Evolutionary conservation across 768 basidiomycete species (phyloP), one percentile per base, ranked within the genome.

Genomic region (Leccinum pellstonianum): DNA sequence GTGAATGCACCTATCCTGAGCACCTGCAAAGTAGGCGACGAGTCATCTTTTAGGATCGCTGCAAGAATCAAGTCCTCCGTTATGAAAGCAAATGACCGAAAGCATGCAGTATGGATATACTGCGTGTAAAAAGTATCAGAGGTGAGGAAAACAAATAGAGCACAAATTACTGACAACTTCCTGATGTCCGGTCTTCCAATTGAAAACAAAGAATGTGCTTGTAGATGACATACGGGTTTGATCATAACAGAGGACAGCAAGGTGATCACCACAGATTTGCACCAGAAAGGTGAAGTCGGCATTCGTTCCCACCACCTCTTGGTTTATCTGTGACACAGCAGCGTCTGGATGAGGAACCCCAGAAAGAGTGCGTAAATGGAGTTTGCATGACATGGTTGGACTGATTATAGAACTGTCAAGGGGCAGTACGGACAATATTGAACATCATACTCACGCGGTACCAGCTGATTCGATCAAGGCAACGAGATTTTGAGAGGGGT

Each of bases 401-500:
- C 70, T 74, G 41, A 19, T 35, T 15, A 49, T 19, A n/a, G 8
- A 53, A 10, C 11, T 15, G 46, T 67, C 23, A 64, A 37, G 23
- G 35, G 38, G 55, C 8, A 46, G 10, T 19, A 23, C 55, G 48
- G 7, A 27, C 14, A 21, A 37, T 37, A 37, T 12, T 10, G 29
- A 11, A 48, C 6, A 35, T 33, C 10, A 23, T 14, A 64, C 73
- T 63, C 52, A 74, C 71, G 52, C 11, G 11, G 9, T 37, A 4
- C 63, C 73, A 3, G 11, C 10, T n/a, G 54, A 19, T 51, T 74
- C 70, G n/a, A 78, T 58, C 5, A 68, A 60, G 21, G 73, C 68
- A 9, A 78, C 46, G 38, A 78, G 68, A 61, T 78, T 63, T 63
- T 77, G 73, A 5, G 74, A 76, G 23, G 60, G 66, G 61, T 78